These are phyloP conservation scores for Chaetomiaceae sp. DNA, from an alignment of 2,329 filamentous ascomycete species.

Conservation along the genomic window DNA sequence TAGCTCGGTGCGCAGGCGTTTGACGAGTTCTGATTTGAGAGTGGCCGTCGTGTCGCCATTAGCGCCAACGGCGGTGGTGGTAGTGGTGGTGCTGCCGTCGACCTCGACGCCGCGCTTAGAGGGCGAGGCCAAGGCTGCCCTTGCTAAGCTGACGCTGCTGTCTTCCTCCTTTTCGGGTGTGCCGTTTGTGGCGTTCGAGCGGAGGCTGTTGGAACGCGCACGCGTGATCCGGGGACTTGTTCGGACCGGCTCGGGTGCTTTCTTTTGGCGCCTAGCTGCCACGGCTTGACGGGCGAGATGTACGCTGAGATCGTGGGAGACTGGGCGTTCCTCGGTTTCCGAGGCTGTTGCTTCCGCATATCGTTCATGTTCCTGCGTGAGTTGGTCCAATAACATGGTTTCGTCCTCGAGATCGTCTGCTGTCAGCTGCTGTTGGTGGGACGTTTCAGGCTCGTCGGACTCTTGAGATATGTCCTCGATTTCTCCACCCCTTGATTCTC, in stretches of 20 bases:
- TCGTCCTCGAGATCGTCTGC: slow-evolving; percentile 12
- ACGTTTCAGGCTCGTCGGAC: neutral
- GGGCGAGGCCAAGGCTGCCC: slow-evolving; percentile 29
- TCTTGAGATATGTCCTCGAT: neutral
- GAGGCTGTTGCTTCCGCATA: neutral
- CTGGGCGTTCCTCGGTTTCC: neutral
- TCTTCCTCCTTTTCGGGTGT: slow-evolving; percentile 27
- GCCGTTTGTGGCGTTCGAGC: slow-evolving; percentile 23
- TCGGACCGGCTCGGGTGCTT: slow-evolving; percentile 18
- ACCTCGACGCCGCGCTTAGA: slow-evolving; percentile 17
- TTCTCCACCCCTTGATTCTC: too few species aligned
- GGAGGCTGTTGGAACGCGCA: slow-evolving; percentile 27
- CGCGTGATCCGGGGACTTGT: slow-evolving; percentile 26
- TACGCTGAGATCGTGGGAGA: slow-evolving; percentile 26
- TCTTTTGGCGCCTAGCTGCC: slow-evolving; percentile 18
- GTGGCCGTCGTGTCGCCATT: slow-evolving; percentile 12
- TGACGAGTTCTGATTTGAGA: slow-evolving; percentile 43
- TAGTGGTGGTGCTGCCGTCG: neutral
- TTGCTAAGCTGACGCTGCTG: slow-evolving; percentile 30
- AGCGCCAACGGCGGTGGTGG: slow-evolving; percentile 8
- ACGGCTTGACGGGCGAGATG: slow-evolving; percentile 25
- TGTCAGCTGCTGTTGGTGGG: neutral
- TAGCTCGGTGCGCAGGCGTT: slow-evolving; percentile 44
- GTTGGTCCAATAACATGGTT: slow-evolving; percentile 8
- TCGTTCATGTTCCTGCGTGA: slow-evolving; percentile 11